phyloP scores from a whole-genome alignment of 2,329 filamentous ascomycete species.

The Lecanicillium sp. region DNA sequence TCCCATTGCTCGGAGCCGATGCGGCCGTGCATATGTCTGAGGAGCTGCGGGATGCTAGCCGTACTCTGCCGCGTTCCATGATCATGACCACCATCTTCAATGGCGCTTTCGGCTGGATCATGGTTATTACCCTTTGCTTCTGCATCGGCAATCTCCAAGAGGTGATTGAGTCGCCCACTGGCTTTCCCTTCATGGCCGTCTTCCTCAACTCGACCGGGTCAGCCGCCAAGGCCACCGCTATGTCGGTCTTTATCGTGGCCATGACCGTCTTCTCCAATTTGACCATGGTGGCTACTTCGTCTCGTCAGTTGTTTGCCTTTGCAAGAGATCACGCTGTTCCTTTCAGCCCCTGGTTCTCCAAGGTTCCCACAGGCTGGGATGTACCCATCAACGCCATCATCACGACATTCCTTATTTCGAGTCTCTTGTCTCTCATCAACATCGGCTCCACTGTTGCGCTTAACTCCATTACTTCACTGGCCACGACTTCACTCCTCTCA shows the following conservation, averaged over 20 bases:
- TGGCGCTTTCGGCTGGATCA: slow-evolving; percentile 23
- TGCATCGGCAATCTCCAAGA: slow-evolving; percentile 21
- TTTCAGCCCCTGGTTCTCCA: slow-evolving; percentile 8
- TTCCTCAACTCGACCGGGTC: slow-evolving; percentile 18
- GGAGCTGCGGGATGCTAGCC: slow-evolving; percentile 24
- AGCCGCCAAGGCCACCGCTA: slow-evolving; percentile 14
- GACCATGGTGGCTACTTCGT: slow-evolving; percentile 20
- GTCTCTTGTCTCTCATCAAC: slow-evolving; percentile 39
- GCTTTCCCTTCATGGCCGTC: slow-evolving; percentile 21
- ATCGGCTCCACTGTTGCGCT: slow-evolving; percentile 43
- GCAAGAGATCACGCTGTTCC: slow-evolving; percentile 25
- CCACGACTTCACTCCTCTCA: slow-evolving; percentile 39
- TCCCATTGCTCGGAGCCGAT: slow-evolving; percentile 24
- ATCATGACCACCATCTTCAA: slow-evolving; percentile 23
- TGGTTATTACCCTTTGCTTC: slow-evolving; percentile 27
- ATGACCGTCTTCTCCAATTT: slow-evolving; percentile 18
- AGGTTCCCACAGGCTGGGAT: slow-evolving; percentile 11
- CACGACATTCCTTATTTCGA: slow-evolving; percentile 33
- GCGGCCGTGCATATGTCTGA: slow-evolving; percentile 25
- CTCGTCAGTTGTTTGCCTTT: slow-evolving; percentile 23
- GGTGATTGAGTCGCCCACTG: slow-evolving; percentile 11
- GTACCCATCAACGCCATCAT: slow-evolving; percentile 9
- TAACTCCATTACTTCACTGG: slow-evolving; percentile 45
- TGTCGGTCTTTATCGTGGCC: slow-evolving; percentile 18
- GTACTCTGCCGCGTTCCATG: slow-evolving; percentile 23